Conservation (phyloP, 805 yeast genomes). For the Spathaspora gorwiae region DNA sequence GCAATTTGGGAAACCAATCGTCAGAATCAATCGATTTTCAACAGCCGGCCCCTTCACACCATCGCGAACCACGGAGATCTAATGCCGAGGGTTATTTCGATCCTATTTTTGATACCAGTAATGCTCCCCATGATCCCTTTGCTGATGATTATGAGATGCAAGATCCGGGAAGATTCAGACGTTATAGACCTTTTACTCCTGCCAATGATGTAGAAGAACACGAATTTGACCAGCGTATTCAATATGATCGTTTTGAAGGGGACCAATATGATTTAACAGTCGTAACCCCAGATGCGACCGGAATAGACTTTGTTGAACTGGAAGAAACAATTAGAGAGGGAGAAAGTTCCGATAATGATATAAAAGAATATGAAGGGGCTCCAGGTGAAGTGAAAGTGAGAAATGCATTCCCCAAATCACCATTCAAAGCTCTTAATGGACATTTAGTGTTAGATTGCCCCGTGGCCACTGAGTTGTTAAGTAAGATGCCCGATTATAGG, state of each 20-base stretch:
- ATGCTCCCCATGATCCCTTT: neutral
- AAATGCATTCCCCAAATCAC: conserved; percentile 27
- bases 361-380: conserved; percentile 27
- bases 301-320: conserved; percentile 8
- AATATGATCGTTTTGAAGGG: conserved; percentile 40
- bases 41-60: neutral
- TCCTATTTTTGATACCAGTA: conserved; percentile 7
- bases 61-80: conserved; percentile 1
- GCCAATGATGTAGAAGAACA: conserved; percentile 36
- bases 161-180: conserved; percentile 27
- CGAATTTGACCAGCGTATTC: conserved; percentile 35
- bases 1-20: neutral
- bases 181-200: conserved; percentile 39
- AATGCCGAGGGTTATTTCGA: conserved; percentile 5
- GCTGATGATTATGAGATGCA: conserved; percentile 9
- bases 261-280: conserved; percentile 19
- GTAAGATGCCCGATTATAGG: conserved; percentile 38
- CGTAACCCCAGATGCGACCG: conserved; percentile 9
- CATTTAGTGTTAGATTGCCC: conserved; percentile 46
- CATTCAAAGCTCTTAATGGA: conserved; percentile 33
- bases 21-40: neutral
- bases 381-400: conserved; percentile 30
- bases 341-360: conserved; percentile 8
- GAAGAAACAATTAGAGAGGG: conserved; percentile 28
- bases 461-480: conserved; percentile 38